Evolutionary conservation across 495 filamentous ascomycete species (phyloP), one percentile per base, ranked within the genome.

Genomic region (Neurospora sp.): DNA sequence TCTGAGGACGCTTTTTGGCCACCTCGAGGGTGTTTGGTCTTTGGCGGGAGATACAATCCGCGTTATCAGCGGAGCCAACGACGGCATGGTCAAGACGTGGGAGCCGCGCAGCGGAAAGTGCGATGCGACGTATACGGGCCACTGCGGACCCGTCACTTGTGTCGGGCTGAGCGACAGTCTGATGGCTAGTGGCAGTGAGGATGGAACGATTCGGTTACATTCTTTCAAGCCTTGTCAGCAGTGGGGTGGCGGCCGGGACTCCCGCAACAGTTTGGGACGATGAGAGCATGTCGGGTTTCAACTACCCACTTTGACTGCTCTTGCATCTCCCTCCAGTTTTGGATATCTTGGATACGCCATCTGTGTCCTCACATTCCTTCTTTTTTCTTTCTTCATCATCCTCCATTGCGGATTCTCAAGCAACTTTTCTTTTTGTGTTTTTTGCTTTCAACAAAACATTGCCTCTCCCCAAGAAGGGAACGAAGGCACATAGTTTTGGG

Each of bases 1-100:
- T 78, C 83, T 97, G 11, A 92, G 92, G 71, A 98, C 93, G 5
- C 95, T 97, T 83, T 99, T 98, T 74, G 96, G 96, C 0, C 96
- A 99, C 76, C 85, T 99, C 31, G 96, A 98, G 80, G 96, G 96
- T 35, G 90, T 99, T 31, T 99, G 96, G 96, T 92, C 92, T 11
- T 87, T 99, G 6, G 94, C 93, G 2, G 96, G 93, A 2, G 96
- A 99, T 79, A 94, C 92, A 0, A 85, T 99, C 41, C 89, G 96
- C 18, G 89, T 97, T 39, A 93, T 98, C 41, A 92, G 91, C 71
- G 96, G 94, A 12, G 91, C 92, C 41, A 91, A 98, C 81, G 96
- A 99, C 82, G 89, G 92, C 44, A 98, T 94, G 90, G 92, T 97
- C 70, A 98, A 98, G 81, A 91, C 96, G 44, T 99, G 96, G 96